Evolutionary conservation across 371 early-diverging fungal genomes (phyloP).

Genomic region (Rhizomucor pusillus): DNA sequence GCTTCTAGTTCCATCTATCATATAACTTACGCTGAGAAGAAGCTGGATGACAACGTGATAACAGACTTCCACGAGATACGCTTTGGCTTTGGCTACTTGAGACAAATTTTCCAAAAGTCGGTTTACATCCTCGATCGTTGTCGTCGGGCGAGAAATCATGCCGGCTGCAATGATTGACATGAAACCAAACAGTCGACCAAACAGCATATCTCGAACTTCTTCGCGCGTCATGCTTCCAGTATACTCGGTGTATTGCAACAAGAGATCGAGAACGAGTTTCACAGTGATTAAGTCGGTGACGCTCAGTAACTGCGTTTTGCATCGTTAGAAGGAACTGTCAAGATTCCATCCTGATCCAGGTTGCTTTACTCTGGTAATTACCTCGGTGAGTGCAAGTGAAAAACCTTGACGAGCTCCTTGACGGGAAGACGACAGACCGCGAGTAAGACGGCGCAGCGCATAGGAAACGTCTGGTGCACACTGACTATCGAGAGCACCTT

Average conservation of each 20-base stretch:
- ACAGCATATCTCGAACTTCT: constrained; percentile 86
- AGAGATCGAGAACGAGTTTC: constrained; percentile 64
- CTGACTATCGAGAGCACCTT: constrained; percentile 61
- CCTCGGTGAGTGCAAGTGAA: constrained; percentile 88
- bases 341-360: background rate
- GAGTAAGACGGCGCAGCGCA: constrained; percentile 82
- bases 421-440: constrained; percentile 86
- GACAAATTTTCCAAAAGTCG: constrained; percentile 65
- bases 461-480: constrained; percentile 80
- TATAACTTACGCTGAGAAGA: constrained; percentile 51
- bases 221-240: constrained; percentile 59
- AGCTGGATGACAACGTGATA: constrained; percentile 68
- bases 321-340: background rate
- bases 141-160: constrained; percentile 62
- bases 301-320: constrained; percentile 28
- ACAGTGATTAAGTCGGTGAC: constrained; percentile 44
- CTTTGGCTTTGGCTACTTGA: constrained; percentile 66
- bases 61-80: constrained; percentile 75
- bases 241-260: constrained; percentile 64
- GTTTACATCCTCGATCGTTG: constrained; percentile 60
- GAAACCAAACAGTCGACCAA: constrained; percentile 88
- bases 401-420: constrained; percentile 95
- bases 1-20: background rate
- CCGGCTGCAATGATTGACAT: constrained; percentile 82
- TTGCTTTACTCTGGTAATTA: constrained; percentile 14